Conservation (phyloP, 108 stramenopile genomes). For the Fragilariopsis cylindrus region DNA sequence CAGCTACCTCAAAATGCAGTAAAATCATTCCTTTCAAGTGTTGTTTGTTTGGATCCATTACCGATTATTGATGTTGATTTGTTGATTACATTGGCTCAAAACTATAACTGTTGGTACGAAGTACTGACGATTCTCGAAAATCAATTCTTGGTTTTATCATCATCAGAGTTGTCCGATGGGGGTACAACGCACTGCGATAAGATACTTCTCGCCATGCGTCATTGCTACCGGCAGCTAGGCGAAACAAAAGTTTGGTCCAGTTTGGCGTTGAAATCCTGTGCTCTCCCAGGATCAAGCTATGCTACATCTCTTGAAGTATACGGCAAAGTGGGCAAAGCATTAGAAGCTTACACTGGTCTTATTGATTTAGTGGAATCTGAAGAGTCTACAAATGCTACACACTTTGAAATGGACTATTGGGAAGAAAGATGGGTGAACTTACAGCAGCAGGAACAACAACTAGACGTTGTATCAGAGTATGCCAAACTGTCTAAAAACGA, state of each 20-base stretch:
- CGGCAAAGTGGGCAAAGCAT: conserved; percentile 67
- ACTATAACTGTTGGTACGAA: conserved; percentile 74
- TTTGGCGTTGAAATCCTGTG: conserved; percentile 50
- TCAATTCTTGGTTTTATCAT: conserved; percentile 40
- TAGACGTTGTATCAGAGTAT: conserved; percentile 80
- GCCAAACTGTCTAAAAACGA: conserved; percentile 57
- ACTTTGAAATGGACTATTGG: conserved; percentile 85
- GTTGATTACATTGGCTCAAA: conserved; percentile 52
- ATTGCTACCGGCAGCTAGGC: conserved; percentile 56
- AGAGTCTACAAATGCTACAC: conserved; percentile 34
- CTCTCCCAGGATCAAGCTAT: conserved; percentile 43
- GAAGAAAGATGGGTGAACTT: conserved; percentile 91
- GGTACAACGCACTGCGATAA: conserved; percentile 13
- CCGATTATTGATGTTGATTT: conserved; percentile 60
- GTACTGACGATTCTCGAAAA: conserved; percentile 64
- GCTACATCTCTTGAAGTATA: conserved; percentile 75
- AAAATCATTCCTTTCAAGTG: conserved; percentile 52
- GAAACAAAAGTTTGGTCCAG: conserved; percentile 54
- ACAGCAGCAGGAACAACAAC: conserved; percentile 86
- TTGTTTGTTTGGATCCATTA: conserved; percentile 51
- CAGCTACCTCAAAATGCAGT: conserved; percentile 36
- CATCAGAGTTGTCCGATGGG: conserved; percentile 9
- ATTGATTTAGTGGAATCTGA: conserved; percentile 49
- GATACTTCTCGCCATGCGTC: conserved; percentile 47
- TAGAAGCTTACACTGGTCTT: conserved; percentile 58